Evolutionary conservation across 2,329 filamentous ascomycete genomes (phyloP).

Genomic region (Shiraia sp.): DNA sequence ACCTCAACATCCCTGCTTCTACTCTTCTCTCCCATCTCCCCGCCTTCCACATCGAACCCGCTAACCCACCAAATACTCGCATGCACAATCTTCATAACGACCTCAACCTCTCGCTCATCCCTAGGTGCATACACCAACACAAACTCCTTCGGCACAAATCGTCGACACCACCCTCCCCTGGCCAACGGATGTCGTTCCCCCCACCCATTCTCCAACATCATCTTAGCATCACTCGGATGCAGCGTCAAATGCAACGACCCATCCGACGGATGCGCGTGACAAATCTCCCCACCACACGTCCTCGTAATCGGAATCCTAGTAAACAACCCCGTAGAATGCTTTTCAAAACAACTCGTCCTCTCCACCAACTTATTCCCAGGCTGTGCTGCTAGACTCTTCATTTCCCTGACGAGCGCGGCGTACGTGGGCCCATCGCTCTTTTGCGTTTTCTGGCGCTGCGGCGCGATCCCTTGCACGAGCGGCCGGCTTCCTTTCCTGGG

Average conservation of each 20-base stretch:
- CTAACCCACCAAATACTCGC: conserved; percentile 73
- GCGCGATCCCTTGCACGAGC: conserved; percentile 73
- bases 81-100: conserved; percentile 70
- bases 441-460: conserved; percentile 78
- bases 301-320: conserved; percentile 66
- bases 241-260: conserved; percentile 78
- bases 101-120: conserved; percentile 67
- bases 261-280: conserved; percentile 77
- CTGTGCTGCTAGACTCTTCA: conserved; percentile 26
- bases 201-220: conserved; percentile 76
- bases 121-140: conserved; percentile 82
- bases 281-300: conserved; percentile 79
- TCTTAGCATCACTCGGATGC: conserved; percentile 74
- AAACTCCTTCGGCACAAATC: conserved; percentile 75
- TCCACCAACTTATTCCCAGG: conserved; percentile 43
- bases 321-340: conserved; percentile 78
- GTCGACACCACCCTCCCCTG: conserved; percentile 65
- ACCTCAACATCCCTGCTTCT: conserved; percentile 28
- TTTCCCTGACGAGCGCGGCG: conserved; percentile 13
- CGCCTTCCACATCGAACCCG: conserved; percentile 39
- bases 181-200: conserved; percentile 71
- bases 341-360: conserved; percentile 77
- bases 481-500: conserved; percentile 68
- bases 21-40: conserved; percentile 20
- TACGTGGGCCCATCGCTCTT: conserved; percentile 59